Evolutionary conservation across 1,139 yeast species (phyloP), one percentile per base, ranked within the genome.

Genomic region (Kazachstania sp.): DNA sequence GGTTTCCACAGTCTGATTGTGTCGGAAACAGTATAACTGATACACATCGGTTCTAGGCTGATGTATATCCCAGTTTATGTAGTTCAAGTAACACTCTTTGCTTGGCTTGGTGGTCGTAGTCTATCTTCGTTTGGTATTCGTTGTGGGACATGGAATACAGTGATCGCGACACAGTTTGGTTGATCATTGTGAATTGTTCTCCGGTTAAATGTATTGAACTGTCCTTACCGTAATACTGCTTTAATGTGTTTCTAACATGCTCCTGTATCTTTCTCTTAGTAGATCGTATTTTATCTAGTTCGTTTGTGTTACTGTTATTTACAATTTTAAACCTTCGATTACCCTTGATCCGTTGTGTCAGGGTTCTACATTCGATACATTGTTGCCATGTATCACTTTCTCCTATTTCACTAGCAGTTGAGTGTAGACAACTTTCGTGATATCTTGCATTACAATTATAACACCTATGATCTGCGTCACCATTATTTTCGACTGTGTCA

Each of bases 241-340:
- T 65, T 32, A 82, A 61, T 16, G 65, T 70, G 30, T 69, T 67
- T 36, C 86, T 65, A 7, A 82, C 81, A 49, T 77, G 71, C 26
- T 60, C 67, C 56, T 81, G 86, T 19, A 81, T 72, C 47, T 60
- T 65, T 7, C 64, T 62, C 54, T 81, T 81, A 49, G 75, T 76
- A 32, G 70, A 73, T 20, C 43, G 31, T 26, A 43, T 38, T 36
- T 32, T 38, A 30, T 37, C 37, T 4, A 37, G 13, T 15, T 43
- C 32, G 2, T 46, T 19, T 15, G 15, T 12, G 15, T 18, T n/a
- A n/a, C 13, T 13, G 19, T n/a, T 15, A 6, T 13, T 15, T 6
- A 6, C 19, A 32, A 13, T 32, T 23, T 15, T 32, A 30, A 15
- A 28, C 32, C 13, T 37, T 26, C 30, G 18, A 23, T 23, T 37